Evolutionary conservation across 192 early-diverging fungal species (phyloP), one percentile per base, ranked within the genome.

Genomic region (Spizellomyces sp.): DNA sequence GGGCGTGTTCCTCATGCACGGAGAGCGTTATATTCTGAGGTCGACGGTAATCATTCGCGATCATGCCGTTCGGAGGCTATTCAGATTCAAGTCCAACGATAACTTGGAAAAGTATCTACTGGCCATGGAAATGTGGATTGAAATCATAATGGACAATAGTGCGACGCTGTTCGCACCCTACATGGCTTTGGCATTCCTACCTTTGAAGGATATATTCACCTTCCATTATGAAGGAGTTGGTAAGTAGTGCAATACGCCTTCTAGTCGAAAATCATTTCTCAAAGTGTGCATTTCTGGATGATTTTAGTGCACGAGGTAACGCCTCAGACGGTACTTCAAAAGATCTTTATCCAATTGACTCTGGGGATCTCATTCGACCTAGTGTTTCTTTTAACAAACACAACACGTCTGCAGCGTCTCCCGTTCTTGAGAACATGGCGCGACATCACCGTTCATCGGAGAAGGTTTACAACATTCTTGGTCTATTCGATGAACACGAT

Each of bases 41-140:
- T 56, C 54, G 7, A 56, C 54, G n/a, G 54, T 56, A 19, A 19
- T 56, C n/a, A n/a, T 6, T 56, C 54, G 54, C n/a, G 54, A 56
- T 22, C 54, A 22, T 22, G 54, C 22, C n/a, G n/a, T 56, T 7
- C 54, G 54, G 4, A n/a, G 54, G n/a, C 54, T 56, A 22, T 56
- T 56, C n/a, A 22, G 54, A 7, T 19, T 56, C n/a, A 19, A n/a
- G 0, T n/a, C n/a, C n/a, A 22, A 56, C 22, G 22, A 19, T 22
- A 56, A 56, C 22, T n/a, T 22, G n/a, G n/a, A n/a, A 6, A 56
- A 56, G 54, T 56, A 56, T 7, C 7, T 56, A 56, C n/a, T 56
- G n/a, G 54, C 54, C 22, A 19, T 22, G 54, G 54, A 56, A 56
- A 22, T 56, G n/a, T 22, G 22, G 22, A 19, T 56, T 0, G 54